These are phyloP conservation scores for Plasmodium reichenowi DNA, from an alignment of 169 alveolate species.

Conservation along the genomic window DNA sequence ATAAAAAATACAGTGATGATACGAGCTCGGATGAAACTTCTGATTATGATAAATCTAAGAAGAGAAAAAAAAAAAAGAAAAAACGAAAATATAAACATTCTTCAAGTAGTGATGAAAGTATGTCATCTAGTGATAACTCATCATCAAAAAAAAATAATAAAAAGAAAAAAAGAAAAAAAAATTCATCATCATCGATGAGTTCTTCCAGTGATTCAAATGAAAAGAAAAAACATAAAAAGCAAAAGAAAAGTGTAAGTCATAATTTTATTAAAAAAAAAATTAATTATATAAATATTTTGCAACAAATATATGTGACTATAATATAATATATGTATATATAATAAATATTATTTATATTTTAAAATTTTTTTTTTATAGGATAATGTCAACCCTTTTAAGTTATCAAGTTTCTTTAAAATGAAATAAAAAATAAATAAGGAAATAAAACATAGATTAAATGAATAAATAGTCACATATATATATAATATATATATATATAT, in stretches of 20 bases:
- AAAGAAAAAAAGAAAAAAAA: conserved; percentile 26
- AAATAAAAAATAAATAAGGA: conserved; percentile 21
- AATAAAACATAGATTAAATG: no score
- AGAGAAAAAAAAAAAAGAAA: conserved; percentile 13
- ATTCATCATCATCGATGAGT: background rate
- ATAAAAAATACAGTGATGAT: conserved; percentile 48
- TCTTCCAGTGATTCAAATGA: conserved; percentile 32
- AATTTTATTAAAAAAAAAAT: background rate
- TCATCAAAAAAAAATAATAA: background rate
- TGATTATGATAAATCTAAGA: no score
- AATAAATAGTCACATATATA: background rate
- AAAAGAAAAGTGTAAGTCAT: conserved; percentile 54
- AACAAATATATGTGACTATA: no score
- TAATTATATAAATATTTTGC: no score
- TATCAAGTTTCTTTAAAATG: conserved; percentile 75
- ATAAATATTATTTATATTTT: background rate
- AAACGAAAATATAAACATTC: conserved; percentile 28
- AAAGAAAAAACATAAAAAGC: conserved; percentile 27
- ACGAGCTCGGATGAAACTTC: background rate
- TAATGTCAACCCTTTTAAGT: conserved; percentile 54
- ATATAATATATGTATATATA: conserved; percentile 5
- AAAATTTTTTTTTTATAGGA: conserved; percentile 34
- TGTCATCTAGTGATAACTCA: no score
- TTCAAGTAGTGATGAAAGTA: background rate
- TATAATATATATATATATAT: background rate